These are phyloP conservation scores for Stachybotrys chartarum DNA, from an alignment of 2,329 filamentous ascomycete genomes.

Conservation along the genomic window DNA sequence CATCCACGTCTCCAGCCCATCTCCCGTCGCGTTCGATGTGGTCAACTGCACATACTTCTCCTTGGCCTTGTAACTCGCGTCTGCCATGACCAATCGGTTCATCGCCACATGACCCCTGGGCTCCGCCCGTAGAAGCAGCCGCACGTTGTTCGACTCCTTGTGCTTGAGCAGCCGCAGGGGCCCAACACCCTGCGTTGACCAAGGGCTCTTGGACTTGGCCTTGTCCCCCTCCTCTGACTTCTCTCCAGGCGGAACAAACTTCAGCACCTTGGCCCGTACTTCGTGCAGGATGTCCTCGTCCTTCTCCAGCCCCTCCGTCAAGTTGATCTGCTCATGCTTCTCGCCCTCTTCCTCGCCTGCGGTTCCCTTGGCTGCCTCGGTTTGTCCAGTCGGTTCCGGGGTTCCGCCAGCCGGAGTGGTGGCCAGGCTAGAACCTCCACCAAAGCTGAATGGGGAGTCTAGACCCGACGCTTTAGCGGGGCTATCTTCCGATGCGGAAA, in stretches of 20 bases:
- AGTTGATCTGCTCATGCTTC: constrained; percentile 61
- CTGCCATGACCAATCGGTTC: constrained; percentile 58
- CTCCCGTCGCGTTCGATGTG: constrained; percentile 50
- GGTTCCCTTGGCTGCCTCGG: constrained; percentile 30
- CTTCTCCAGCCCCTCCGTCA: constrained; percentile 62
- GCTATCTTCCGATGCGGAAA: constrained; percentile 33
- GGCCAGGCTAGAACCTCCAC: constrained; percentile 52
- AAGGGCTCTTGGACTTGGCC: constrained; percentile 47
- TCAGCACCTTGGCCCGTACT: constrained; percentile 62
- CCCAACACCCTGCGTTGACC: constrained; percentile 65
- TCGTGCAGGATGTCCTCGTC: constrained; percentile 66
- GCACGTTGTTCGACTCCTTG: constrained; percentile 58
- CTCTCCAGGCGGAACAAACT: constrained; percentile 44
- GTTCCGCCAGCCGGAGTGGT: constrained; percentile 53
- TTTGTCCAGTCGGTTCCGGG: constrained; percentile 45
- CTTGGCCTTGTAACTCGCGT: constrained; percentile 54
- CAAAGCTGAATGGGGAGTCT: constrained; percentile 51
- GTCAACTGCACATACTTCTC: constrained; percentile 55
- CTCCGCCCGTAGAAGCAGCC: constrained; percentile 67
- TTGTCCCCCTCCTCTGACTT: constrained; percentile 36
- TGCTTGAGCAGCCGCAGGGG: constrained; percentile 66
- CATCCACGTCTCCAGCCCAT: constrained; percentile 61
- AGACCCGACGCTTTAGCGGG: constrained; percentile 38
- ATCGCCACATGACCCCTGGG: constrained; percentile 67
- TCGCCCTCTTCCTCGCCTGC: constrained; percentile 46